Percentiles rank a stretch among this genome's conserved stretches.
phyloP scores from a whole-genome alignment of 2,329 filamentous ascomycete genomes.

The Paramyrothecium roridum region DNA sequence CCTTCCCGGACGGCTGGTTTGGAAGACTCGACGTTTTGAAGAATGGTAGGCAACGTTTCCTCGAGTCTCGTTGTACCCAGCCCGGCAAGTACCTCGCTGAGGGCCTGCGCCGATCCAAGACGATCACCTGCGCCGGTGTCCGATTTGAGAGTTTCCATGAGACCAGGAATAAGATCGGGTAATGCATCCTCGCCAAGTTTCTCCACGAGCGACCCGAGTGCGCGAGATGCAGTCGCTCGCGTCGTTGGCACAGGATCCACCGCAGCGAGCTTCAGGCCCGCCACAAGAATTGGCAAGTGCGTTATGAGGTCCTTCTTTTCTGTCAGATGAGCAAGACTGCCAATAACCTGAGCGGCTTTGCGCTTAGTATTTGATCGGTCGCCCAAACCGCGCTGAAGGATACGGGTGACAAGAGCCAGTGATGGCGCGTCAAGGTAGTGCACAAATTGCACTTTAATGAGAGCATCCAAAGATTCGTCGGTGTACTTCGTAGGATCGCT shows the following conservation, averaged over 20 bases:
- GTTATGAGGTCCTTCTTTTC: conserved; percentile 91
- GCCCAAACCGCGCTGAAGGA: conserved; percentile 85
- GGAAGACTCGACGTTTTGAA: conserved; percentile 91
- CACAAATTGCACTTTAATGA: conserved; percentile 98
- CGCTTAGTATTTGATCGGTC: conserved; percentile 94
- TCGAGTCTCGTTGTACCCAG: conserved; percentile 89
- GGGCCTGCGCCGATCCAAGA: conserved; percentile 91
- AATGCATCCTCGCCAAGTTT: conserved; percentile 96
- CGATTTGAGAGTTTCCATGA: conserved; percentile 97
- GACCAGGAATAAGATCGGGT: conserved; percentile 92
- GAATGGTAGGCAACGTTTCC: conserved; percentile 91
- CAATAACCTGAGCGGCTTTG: conserved; percentile 96
- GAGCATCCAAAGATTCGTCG: conserved; percentile 84
- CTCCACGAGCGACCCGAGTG: conserved; percentile 92
- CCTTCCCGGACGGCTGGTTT: conserved; percentile 91
- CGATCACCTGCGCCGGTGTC: conserved; percentile 95
- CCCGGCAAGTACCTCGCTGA: conserved; percentile 93
- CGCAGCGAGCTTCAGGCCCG: conserved; percentile 81
- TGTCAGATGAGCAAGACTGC: conserved; percentile 92
- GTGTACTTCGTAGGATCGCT: conserved; percentile 98
- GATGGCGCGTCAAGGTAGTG: conserved; percentile 98
- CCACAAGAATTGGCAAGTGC: conserved; percentile 88
- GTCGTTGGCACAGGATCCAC: conserved; percentile 97
- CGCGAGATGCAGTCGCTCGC: conserved; percentile 91
- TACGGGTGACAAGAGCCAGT: conserved; percentile 88